Evolutionary conservation across 208 protist species (phyloP), one percentile per base, ranked within the genome.

Genomic region (Phytomonas serpens): DNA sequence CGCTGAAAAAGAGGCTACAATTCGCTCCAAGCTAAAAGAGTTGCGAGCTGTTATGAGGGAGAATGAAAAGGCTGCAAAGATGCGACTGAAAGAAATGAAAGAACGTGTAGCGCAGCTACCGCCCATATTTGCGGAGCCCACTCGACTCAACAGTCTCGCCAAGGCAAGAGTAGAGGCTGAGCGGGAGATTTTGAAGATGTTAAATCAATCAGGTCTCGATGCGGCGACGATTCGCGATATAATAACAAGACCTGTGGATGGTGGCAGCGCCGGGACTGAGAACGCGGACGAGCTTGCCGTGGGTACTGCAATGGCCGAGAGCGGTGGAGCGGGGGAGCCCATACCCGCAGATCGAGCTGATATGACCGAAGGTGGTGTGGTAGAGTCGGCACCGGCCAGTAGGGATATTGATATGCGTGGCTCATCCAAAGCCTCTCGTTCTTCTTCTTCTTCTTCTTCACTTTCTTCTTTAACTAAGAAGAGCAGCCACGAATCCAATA

Each of bases 121-220:
- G 33, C 91, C 91, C 32, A 73, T 96, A 52, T 86, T 96, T 82
- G 67, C 27, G 71, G 91, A 96, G 75, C 87, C 88, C 57, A 79
- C 76, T 30, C 80, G 90, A 61, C 77, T 92, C 51, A 80, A 88
- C 67, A 82, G 89, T 51, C 63, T 84, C n/a, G 80, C 82, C 23
- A 86, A 86, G 77, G 78, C 75, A 9, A 82, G 87, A 34, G 81
- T 74, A 14, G 85, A 85, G 71, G 81, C 80, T 36, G 88, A 95
- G 80, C 71, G 82, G 73, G 77, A 87, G 42, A 85, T 95, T 51
- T 67, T 93, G 38, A 61, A 82, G 42, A 82, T 91, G 64, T 74
- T 95, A 6, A 85, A 82, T 61, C 80, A 92, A 2, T 83, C 82
- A 3, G 88, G 88, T 2, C 72, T 95, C 4, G 80, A 88, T 68